Evolutionary conservation across 345 rosid species (phyloP).

Genomic region (Orychophragmus violaceus): DNA sequence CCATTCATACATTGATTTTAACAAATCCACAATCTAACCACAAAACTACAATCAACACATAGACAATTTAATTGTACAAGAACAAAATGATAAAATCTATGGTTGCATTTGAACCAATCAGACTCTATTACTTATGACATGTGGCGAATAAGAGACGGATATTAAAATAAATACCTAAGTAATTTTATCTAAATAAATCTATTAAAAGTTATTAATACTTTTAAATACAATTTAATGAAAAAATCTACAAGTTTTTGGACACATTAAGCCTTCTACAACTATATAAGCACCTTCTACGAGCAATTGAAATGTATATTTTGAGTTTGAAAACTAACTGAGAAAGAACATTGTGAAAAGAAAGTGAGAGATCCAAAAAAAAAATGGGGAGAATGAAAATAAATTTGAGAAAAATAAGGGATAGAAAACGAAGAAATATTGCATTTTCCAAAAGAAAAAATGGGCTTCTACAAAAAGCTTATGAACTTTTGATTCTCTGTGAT

Average conservation of each 20-base stretch:
- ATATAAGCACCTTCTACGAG: not conserved
- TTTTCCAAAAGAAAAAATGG: conserved; percentile 27
- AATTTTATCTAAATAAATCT: not conserved
- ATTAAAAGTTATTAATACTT: not conserved
- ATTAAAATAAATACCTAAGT: not conserved
- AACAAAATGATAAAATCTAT: not conserved
- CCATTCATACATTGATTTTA: not conserved
- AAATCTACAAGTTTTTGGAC: conserved; percentile 5
- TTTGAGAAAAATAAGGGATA: conserved; percentile 5
- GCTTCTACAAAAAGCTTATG: conserved; percentile 23
- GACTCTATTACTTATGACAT: not conserved
- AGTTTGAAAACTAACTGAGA: not conserved
- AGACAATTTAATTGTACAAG: not conserved
- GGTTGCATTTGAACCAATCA: not conserved
- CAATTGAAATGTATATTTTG: not conserved
- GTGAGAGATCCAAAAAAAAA: not conserved
- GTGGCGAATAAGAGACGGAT: not conserved
- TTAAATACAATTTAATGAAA: not conserved
- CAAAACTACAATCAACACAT: not conserved
- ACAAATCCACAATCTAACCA: not conserved
- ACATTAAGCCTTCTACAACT: not conserved
- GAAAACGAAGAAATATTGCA: conserved; percentile 13
- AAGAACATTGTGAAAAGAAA: not conserved
- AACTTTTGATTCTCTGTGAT: conserved; percentile 9
- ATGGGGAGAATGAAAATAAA: conserved; percentile 29